Percentiles rank a stretch among this genome's conserved stretches.
These are phyloP conservation scores for Biancaea sappan DNA, from an alignment of 306 rosid genomes.

Conservation along the genomic window DNA sequence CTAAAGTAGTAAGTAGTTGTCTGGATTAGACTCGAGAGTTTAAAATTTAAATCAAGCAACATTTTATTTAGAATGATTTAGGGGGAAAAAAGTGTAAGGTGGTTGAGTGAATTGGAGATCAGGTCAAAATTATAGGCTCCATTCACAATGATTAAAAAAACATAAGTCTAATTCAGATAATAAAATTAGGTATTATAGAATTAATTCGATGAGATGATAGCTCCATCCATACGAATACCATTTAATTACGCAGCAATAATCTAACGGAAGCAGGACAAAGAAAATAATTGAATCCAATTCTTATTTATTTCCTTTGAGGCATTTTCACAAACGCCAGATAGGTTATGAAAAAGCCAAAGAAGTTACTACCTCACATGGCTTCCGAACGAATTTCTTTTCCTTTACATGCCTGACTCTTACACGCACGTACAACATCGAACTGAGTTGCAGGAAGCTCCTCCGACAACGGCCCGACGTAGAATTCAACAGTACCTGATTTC, in stretches of 20 bases:
- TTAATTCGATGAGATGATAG: background rate
- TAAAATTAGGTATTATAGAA: background rate
- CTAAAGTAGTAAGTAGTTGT: background rate
- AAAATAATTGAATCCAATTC: background rate
- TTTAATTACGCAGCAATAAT: background rate
- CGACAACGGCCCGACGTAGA: slow-evolving; percentile 63
- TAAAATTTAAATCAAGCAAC: background rate
- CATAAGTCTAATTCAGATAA: background rate
- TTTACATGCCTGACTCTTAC: slow-evolving; percentile 39
- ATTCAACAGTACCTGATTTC: slow-evolving; percentile 45
- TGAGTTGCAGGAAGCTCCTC: slow-evolving; percentile 52
- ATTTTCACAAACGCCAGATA: slow-evolving; percentile 1
- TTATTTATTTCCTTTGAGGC: background rate
- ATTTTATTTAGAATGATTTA: background rate
- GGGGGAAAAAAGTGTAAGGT: background rate
- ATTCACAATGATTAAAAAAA: background rate
- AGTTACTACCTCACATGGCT: slow-evolving; percentile 32
- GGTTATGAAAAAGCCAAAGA: background rate
- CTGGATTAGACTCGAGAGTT: background rate
- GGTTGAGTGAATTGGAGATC: no score
- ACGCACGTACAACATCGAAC: slow-evolving; percentile 53
- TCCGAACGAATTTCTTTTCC: background rate
- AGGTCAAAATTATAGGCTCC: background rate
- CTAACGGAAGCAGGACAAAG: background rate
- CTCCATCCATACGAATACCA: background rate